Percentiles rank a stretch among this genome's conserved stretches.
Conservation (phyloP, 2,329 filamentous ascomycete species). For the Tolypocladium ovalisporum region DNA sequence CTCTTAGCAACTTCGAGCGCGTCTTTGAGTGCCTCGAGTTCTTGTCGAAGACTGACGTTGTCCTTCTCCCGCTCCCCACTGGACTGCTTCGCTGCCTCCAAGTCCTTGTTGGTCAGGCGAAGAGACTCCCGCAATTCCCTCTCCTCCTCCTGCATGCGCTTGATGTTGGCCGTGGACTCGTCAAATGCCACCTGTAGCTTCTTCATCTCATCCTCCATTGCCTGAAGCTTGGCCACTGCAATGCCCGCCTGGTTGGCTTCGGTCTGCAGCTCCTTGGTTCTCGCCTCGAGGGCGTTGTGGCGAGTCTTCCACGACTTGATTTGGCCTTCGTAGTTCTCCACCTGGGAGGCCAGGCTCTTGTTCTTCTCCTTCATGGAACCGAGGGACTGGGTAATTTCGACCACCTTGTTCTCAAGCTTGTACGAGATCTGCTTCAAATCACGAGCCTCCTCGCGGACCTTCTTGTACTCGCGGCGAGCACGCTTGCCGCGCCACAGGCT, state of each 20-base stretch:
- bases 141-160: constrained; percentile 91
- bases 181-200: constrained; percentile 82
- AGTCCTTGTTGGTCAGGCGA: constrained; percentile 65
- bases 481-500: constrained; percentile 81
- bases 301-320: constrained; percentile 93
- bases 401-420: constrained; percentile 98
- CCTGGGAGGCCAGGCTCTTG: constrained; percentile 75
- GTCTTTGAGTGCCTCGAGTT: constrained; percentile 82
- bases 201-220: constrained; percentile 93
- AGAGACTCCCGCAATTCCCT: constrained; percentile 75
- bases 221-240: constrained; percentile 76
- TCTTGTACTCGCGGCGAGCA: constrained; percentile 81
- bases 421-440: constrained; percentile 99
- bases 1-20: constrained; percentile 82
- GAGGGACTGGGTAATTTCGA: constrained; percentile 89
- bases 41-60: constrained; percentile 74
- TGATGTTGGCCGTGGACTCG: constrained; percentile 82
- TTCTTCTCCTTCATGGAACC: constrained; percentile 92
- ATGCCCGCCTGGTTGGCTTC: constrained; percentile 98
- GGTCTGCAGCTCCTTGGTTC: constrained; percentile 86
- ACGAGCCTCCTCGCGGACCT: constrained; percentile 83
- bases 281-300: constrained; percentile 79
- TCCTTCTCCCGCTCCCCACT: constrained; percentile 73
- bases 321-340: constrained; percentile 92
- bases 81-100: constrained; percentile 67